Evolutionary conservation across 192 early-diverging fungal genomes (phyloP), one percentile per base, ranked within the genome.

Genomic region (Coemansia sp.): DNA sequence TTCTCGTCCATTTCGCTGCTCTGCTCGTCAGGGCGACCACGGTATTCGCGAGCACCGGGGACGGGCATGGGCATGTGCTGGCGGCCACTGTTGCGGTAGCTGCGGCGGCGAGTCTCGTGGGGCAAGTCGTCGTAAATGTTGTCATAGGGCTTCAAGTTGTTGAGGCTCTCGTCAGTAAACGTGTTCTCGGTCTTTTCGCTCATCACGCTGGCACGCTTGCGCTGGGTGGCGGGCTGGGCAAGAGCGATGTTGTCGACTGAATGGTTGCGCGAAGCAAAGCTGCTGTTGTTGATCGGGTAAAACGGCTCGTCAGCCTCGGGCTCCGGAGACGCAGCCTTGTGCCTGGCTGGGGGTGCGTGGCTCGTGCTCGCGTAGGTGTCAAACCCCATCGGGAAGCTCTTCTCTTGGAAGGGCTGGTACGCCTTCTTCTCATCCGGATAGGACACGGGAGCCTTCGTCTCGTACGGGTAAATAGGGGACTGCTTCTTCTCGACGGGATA

Each of bases 401-500:
- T 58, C 8, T 64, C 50, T 4, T 53, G 14, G 12, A 13, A 16
- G 13, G 52, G 52, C 26, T 55, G 52, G 41, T 62, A 47, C 16
- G 38, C 25, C 18, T 28, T 41, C 36, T 64, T 64, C 6, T 64
- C 62, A 7, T 50, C 48, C 6, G 50, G 45, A 41, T 47, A 66
- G 3, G 53, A n/a, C 14, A 14, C 28, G 6, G 26, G 14, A 28
- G 26, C 28, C 34, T 61, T 61, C 59, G 28, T 61, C 37, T 61
- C 52, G 14, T 37, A 33, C 4, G 35, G 2, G 18, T 48, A 23
- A 31, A 6, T 20, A 45, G 20, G 43, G 0, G 4, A n/a, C 16
- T n/a, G 41, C 9, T 45, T 45, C 20, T 71, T 65, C 45, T 73
- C 72, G 10, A 48, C 55, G 7, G 65, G 53, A 36, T 60, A 62